Conservation (phyloP, 2,329 filamentous ascomycete species). For the Sphaerostilbella broomeana region DNA sequence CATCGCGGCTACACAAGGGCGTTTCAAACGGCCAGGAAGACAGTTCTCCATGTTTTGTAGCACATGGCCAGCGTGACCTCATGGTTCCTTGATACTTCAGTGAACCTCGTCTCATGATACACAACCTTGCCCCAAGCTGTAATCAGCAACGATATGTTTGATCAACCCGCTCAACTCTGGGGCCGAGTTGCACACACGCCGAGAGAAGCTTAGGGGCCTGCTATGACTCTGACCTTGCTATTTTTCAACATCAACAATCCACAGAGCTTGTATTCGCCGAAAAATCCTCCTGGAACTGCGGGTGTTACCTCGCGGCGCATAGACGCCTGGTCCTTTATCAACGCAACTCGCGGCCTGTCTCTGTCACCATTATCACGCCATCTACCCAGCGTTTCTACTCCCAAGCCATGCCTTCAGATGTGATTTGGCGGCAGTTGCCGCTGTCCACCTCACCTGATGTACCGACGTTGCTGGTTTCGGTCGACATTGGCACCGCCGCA, state of each 20-base stretch:
- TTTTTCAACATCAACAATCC: conserved; percentile 1
- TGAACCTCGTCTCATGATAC: conserved; percentile 3
- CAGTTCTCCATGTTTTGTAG: conserved; percentile 3
- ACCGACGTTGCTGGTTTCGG: conserved; percentile 59
- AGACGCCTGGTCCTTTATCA: neutral
- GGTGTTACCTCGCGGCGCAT: conserved; percentile 7
- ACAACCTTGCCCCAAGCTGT: neutral
- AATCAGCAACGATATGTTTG: neutral
- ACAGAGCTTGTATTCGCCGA: conserved; percentile 14
- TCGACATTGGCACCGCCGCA: conserved; percentile 44
- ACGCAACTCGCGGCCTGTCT: no score
- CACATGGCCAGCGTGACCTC: conserved; percentile 5
- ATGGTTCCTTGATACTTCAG: conserved; percentile 4
- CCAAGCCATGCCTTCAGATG: conserved; percentile 25
- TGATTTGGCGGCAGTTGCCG: conserved; percentile 44
- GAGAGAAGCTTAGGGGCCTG: neutral
- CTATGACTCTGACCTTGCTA: conserved; percentile 1
- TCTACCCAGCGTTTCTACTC: no score
- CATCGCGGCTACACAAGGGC: conserved; percentile 6
- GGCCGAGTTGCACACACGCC: conserved; percentile 7
- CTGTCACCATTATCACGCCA: no score
- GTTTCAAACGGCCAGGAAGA: neutral
- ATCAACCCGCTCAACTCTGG: neutral
- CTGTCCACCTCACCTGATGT: conserved; percentile 34
- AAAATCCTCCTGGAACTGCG: conserved; percentile 4